phyloP scores from a whole-genome alignment of 495 filamentous ascomycete genomes.

The Penicillium maclennaniae region DNA sequence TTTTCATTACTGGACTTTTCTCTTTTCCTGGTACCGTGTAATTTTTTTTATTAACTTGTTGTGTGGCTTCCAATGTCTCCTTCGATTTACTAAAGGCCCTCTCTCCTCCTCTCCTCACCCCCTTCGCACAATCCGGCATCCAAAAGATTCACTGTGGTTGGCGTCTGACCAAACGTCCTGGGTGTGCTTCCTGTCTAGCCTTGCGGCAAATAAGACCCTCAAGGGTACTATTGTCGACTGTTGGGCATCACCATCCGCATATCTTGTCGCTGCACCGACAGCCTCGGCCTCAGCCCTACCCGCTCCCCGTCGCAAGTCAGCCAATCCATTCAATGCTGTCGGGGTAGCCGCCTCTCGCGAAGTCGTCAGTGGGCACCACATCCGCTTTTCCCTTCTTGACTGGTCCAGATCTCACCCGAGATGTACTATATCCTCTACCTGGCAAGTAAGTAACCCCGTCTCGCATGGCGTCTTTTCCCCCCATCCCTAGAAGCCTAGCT shows the following conservation, averaged over 20 bases:
- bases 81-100: conserved; percentile 9
- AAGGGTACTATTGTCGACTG: conserved; percentile 8
- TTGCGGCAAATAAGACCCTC: background rate
- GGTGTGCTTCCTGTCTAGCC: background rate
- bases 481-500: background rate
- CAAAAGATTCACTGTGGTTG: background rate
- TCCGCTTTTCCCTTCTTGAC: background rate
- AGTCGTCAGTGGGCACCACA: conserved; percentile 16
- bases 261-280: conserved; percentile 10
- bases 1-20: conserved; percentile 14
- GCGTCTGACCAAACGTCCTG: background rate
- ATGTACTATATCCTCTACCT: conserved; percentile 72
- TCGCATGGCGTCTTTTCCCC: conserved; percentile 1
- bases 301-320: conserved; percentile 7
- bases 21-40: conserved; percentile 16
- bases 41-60: conserved; percentile 19
- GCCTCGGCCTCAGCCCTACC: conserved; percentile 22
- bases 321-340: conserved; percentile 31
- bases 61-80: conserved; percentile 12
- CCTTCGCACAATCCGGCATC: background rate
- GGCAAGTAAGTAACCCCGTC: conserved; percentile 50
- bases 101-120: conserved; percentile 4
- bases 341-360: conserved; percentile 30
- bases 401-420: conserved; percentile 2
- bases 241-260: conserved; percentile 38